A percentile compares a stretch with the other conserved stretches of the same genome.
These are phyloP conservation scores for Phytophthora lateralis DNA, from an alignment of 352 stramenopile species.

Conservation along the genomic window DNA sequence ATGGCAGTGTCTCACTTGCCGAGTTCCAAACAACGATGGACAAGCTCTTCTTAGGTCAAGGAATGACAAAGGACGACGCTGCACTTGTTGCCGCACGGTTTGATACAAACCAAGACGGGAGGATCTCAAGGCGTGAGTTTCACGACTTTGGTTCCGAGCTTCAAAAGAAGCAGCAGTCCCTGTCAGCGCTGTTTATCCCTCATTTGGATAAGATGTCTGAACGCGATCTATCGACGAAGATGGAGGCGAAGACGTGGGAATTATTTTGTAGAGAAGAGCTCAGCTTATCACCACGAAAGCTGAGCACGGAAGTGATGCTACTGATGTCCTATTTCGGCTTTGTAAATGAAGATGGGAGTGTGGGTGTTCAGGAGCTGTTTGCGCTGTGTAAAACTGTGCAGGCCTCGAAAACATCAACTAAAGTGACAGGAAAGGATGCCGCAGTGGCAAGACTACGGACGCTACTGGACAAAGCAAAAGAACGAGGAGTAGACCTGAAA, in stretches of 20 bases:
- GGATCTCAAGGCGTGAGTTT: slow-evolving; percentile 67
- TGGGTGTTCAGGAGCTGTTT: slow-evolving; percentile 39
- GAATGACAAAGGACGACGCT: slow-evolving; percentile 45
- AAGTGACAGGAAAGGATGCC: slow-evolving; percentile 5
- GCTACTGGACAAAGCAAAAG: slow-evolving; percentile 40
- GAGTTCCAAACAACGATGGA: slow-evolving; percentile 68
- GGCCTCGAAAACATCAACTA: not conserved
- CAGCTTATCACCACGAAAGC: slow-evolving; percentile 28
- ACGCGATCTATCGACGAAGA: slow-evolving; percentile 11
- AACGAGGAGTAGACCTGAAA: slow-evolving; percentile 49
- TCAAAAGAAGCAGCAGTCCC: slow-evolving; percentile 32
- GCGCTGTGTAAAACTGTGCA: slow-evolving; percentile 26
- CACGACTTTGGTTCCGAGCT: slow-evolving; percentile 58
- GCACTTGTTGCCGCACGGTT: slow-evolving; percentile 48
- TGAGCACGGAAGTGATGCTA: slow-evolving; percentile 17
- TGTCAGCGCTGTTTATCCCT: slow-evolving; percentile 32
- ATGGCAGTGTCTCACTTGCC: slow-evolving; percentile 55
- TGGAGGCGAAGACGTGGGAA: slow-evolving; percentile 38
- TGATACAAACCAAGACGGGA: slow-evolving; percentile 62
- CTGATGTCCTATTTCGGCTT: slow-evolving; percentile 41
- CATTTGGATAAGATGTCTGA: slow-evolving; percentile 26
- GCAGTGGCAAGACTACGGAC: slow-evolving; percentile 22
- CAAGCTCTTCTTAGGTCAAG: slow-evolving; percentile 50
- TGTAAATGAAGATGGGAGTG: slow-evolving; percentile 22
- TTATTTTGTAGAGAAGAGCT: slow-evolving; percentile 40